Percentiles rank a stretch among this genome's conserved stretches.
Conservation (phyloP, 179 eudicot species). For the Gypsophila paniculata region DNA sequence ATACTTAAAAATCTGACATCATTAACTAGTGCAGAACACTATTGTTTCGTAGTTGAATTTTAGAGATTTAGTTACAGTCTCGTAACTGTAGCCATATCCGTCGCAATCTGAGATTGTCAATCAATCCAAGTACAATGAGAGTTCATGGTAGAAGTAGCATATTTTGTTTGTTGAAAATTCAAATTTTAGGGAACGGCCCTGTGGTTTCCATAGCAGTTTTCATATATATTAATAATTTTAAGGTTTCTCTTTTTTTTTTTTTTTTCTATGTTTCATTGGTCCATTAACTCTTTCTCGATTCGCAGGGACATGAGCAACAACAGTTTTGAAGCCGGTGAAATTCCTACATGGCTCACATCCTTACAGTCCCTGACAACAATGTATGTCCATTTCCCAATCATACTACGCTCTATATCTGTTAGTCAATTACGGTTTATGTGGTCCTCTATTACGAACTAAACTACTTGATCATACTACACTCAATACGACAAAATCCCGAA, state of each 20-base stretch:
- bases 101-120: background rate
- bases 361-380: constrained; percentile 41
- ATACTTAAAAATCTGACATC: background rate
- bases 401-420: background rate
- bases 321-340: constrained; percentile 38
- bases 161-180: too few relatives aligned
- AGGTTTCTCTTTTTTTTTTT: too few relatives aligned
- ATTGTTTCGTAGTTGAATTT: background rate
- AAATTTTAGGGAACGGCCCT: too few relatives aligned
- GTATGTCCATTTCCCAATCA: constrained; percentile 24
- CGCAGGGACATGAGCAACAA: constrained; percentile 81
- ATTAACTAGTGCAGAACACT: background rate
- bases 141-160: too few relatives aligned
- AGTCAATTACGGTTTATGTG: too few relatives aligned
- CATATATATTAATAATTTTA: too few relatives aligned
- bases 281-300: constrained; percentile 10
- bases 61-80: background rate
- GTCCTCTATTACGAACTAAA: too few relatives aligned
- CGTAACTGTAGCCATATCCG: background rate
- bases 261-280: background rate
- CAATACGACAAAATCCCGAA: too few relatives aligned
- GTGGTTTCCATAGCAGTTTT: too few relatives aligned
- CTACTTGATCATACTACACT: too few relatives aligned
- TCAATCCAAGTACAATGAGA: background rate
- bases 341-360: constrained; percentile 45